phyloP scores from a whole-genome alignment of 352 stramenopile species.

The Globisporangium paroecandrum region DNA sequence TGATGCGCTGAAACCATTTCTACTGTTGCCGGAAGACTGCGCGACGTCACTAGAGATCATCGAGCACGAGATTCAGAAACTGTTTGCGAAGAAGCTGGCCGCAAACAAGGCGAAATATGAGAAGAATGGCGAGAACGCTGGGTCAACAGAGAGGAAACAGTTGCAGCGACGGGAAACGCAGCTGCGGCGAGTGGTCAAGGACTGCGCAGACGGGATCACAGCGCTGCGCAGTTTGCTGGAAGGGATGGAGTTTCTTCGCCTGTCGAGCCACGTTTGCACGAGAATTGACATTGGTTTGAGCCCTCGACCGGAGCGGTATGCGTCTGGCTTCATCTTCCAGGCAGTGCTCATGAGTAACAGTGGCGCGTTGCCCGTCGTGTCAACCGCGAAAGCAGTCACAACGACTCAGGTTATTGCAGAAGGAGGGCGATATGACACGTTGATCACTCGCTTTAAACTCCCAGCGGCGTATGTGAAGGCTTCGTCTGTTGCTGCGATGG shows the following conservation, averaged over 20 bases:
- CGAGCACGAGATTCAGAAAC: constrained; percentile 59
- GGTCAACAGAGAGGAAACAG: constrained; percentile 37
- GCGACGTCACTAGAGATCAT: constrained; percentile 59
- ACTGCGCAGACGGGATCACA: constrained; percentile 61
- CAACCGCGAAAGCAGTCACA: constrained; percentile 24
- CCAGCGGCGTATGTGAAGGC: constrained; percentile 73
- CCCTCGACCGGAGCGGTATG: constrained; percentile 70
- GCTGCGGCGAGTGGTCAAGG: constrained; percentile 62
- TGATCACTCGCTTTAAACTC: constrained; percentile 84
- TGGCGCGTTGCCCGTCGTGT: constrained; percentile 2
- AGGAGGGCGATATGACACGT: constrained; percentile 75
- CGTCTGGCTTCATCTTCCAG: constrained; percentile 83
- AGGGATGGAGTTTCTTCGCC: constrained; percentile 61
- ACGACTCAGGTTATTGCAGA: constrained; percentile 75
- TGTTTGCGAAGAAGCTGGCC: constrained; percentile 47
- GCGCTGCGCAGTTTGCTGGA: constrained; percentile 66
- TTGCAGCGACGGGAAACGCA: constrained; percentile 64
- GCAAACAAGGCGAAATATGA: constrained; percentile 24
- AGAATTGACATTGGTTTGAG: constrained; percentile 76
- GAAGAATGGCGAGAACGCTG: constrained; percentile 1
- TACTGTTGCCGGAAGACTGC: constrained; percentile 65
- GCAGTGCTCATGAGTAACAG: constrained; percentile 52
- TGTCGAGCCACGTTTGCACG: constrained; percentile 56
- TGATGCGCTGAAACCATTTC: constrained; percentile 71
- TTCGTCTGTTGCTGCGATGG: constrained; percentile 70